Evolutionary conservation across 148 eudicot species (phyloP).

Genomic region (Talinum fruticosum): DNA sequence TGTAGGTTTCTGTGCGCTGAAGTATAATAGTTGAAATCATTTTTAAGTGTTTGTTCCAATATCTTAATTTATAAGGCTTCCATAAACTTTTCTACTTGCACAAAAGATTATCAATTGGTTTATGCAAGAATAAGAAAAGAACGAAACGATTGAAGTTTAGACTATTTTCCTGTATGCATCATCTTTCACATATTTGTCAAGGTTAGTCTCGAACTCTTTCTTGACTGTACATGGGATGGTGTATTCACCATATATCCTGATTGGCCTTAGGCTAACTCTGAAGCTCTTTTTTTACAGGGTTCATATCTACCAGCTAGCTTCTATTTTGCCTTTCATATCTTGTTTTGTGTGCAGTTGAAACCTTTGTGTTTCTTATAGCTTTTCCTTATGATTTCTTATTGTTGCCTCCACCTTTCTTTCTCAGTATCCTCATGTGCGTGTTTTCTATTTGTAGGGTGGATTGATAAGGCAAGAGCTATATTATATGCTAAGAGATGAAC

Average conservation of each 20-base stretch:
- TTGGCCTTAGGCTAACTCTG: not conserved
- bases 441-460: slow-evolving; percentile 64
- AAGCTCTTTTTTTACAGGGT: too few species aligned
- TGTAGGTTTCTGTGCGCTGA: not conserved
- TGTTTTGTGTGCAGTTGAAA: not conserved
- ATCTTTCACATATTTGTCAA: too few species aligned
- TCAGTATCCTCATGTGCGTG: slow-evolving; percentile 1
- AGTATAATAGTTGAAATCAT: not conserved
- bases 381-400: not conserved
- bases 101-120: too few species aligned
- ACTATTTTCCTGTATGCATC: not conserved
- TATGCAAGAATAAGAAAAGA: not conserved
- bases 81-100: not conserved
- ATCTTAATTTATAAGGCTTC: not conserved
- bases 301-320: too few species aligned
- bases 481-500: slow-evolving; percentile 69
- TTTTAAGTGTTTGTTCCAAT: not conserved
- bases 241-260: too few species aligned
- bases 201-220: not conserved
- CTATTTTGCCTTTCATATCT: not conserved
- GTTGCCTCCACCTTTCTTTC: not conserved
- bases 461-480: slow-evolving; percentile 72
- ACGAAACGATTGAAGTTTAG: not conserved
- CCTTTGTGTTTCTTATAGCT: not conserved
- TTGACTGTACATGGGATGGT: not conserved